These are phyloP conservation scores for Daldinia sp. DNA, from an alignment of 2,329 filamentous ascomycete species.

Conservation along the genomic window DNA sequence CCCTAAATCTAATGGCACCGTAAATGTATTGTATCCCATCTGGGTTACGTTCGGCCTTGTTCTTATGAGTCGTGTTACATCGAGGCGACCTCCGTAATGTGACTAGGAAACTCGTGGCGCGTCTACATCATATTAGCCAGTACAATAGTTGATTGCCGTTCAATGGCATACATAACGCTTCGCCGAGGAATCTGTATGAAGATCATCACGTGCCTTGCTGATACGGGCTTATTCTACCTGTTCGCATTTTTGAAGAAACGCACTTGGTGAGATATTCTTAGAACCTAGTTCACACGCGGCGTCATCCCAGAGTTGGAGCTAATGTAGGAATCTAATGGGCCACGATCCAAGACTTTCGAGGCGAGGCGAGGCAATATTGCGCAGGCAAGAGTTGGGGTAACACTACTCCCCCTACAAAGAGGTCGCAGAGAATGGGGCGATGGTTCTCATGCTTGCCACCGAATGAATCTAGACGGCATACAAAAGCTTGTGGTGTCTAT, in stretches of 20 bases:
- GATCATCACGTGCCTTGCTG: conserved; percentile 19
- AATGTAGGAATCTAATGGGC: conserved; percentile 1
- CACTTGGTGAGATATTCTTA: conserved; percentile 2
- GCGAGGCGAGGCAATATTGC: conserved; percentile 20
- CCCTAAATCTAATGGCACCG: conserved; percentile 18
- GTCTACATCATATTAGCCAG: conserved; percentile 28
- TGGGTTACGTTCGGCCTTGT: conserved; percentile 24
- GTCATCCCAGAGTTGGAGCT: conserved; percentile 5
- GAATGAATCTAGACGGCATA: background rate
- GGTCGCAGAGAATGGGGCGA: conserved; percentile 8
- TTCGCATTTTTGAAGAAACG: conserved; percentile 11
- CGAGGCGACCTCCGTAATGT: conserved; percentile 25
- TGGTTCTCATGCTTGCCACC: conserved; percentile 13
- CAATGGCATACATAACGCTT: conserved; percentile 6
- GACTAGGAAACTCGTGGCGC: conserved; percentile 25
- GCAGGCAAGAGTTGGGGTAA: conserved; percentile 15
- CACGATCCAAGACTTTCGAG: conserved; percentile 14
- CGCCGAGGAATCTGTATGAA: conserved; percentile 9
- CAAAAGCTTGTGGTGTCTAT: conserved; percentile 6
- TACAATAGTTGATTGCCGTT: conserved; percentile 15
- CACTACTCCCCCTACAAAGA: conserved; percentile 5
- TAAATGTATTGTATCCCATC: conserved; percentile 22
- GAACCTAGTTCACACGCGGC: background rate
- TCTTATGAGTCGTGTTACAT: conserved; percentile 39
- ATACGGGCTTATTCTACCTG: background rate